phyloP scores from a whole-genome alignment of 768 basidiomycete species.

The Naganishia friedmannii region DNA sequence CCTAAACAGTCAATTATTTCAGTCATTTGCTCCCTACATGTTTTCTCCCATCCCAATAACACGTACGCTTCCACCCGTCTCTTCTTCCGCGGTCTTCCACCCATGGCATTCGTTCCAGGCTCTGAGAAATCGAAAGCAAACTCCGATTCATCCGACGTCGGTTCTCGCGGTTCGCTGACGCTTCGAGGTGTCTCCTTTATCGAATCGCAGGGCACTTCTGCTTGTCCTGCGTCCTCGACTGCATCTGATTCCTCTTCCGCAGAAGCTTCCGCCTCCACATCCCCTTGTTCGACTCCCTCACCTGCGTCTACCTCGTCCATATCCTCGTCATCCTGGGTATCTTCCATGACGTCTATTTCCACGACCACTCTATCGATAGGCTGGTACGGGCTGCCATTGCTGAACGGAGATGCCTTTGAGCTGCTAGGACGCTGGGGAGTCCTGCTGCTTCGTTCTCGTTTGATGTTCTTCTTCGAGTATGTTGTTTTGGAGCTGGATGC shows the following conservation, averaged over 20 bases:
- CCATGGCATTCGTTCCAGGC: constrained; percentile 23
- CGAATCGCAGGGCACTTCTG: background rate
- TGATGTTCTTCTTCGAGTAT: constrained; percentile 14
- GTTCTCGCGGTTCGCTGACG: background rate
- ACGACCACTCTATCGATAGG: constrained; percentile 2
- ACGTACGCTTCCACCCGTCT: constrained; percentile 30
- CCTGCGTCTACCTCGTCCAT: background rate
- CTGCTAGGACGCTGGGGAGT: background rate
- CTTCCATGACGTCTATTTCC: constrained; percentile 16
- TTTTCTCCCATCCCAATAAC: background rate
- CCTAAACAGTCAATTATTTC: background rate
- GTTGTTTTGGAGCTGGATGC: background rate
- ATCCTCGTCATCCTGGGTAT: constrained; percentile 15
- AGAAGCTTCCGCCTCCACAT: background rate
- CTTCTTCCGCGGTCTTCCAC: constrained; percentile 34
- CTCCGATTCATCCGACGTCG: constrained; percentile 21
- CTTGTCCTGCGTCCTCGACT: constrained; percentile 25
- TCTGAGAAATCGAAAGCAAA: constrained; percentile 32
- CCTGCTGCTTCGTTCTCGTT: background rate
- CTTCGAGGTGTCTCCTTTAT: background rate
- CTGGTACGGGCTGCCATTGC: constrained; percentile 4
- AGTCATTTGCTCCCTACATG: background rate
- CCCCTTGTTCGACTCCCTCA: background rate
- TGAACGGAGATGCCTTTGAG: background rate
- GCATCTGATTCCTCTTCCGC: constrained; percentile 24